phyloP scores from a whole-genome alignment of 306 rosid species.

The Lupinus albus region DNA sequence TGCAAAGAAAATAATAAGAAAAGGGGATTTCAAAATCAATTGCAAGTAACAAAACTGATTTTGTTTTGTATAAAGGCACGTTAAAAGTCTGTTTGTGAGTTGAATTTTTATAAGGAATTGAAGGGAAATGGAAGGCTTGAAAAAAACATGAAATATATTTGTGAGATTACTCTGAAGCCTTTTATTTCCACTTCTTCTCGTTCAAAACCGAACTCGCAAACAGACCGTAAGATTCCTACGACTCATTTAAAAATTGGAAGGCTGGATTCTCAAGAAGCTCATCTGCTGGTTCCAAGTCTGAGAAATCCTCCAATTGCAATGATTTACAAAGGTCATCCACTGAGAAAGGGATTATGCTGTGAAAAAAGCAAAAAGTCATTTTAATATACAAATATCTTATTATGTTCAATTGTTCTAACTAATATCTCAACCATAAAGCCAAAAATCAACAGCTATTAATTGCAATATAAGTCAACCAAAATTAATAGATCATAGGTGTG shows the following conservation, averaged over 20 bases:
- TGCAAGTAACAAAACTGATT: conserved; percentile 44
- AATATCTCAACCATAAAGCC: neutral
- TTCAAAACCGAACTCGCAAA: no score
- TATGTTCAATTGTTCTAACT: conserved; percentile 7
- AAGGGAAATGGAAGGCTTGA: no score
- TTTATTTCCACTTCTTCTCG: no score
- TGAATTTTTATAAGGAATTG: no score
- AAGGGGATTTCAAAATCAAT: conserved; percentile 50
- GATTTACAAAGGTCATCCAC: conserved; percentile 81
- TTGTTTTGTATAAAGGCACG: conserved; percentile 30
- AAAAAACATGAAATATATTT: no score
- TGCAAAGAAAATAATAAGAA: neutral
- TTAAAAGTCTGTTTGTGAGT: no score
- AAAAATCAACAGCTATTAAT: conserved; percentile 17
- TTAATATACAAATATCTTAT: neutral
- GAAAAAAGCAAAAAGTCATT: conserved; percentile 25
- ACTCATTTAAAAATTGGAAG: conserved; percentile 76
- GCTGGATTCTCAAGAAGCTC: conserved; percentile 69
- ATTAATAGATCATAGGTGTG: neutral
- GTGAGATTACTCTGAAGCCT: no score
- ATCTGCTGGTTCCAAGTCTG: conserved; percentile 67
- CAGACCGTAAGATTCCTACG: conserved; percentile 44
- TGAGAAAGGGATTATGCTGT: conserved; percentile 93
- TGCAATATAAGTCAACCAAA: conserved; percentile 5
- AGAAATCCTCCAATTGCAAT: conserved; percentile 71